Percentiles rank a stretch among this genome's conserved stretches.
Conservation (phyloP, 2,329 filamentous ascomycete genomes). For the Colletotrichum musicola region DNA sequence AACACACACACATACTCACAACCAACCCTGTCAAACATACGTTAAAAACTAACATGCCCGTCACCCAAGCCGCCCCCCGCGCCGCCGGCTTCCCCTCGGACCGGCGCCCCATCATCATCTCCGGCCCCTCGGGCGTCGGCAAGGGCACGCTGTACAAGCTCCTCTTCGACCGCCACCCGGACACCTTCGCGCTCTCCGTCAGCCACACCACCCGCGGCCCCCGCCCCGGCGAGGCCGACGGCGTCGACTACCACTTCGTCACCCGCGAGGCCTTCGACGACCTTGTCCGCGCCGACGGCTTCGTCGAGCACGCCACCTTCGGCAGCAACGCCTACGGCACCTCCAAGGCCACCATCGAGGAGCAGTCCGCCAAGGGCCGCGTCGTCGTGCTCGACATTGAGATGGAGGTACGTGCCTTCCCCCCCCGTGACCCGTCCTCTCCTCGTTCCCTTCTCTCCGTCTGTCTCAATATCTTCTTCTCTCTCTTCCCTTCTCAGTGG, state of each 20-base stretch:
- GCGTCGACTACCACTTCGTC: conserved; percentile 85
- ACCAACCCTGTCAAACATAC: background rate
- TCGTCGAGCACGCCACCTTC: conserved; percentile 89
- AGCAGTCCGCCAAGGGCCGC: conserved; percentile 76
- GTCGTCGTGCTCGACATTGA: conserved; percentile 94
- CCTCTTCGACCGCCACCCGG: conserved; percentile 70
- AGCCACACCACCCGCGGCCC: conserved; percentile 86
- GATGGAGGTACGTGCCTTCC: conserved; percentile 77
- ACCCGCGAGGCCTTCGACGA: conserved; percentile 74
- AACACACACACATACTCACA: too few relatives aligned
- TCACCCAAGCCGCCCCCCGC: conserved; percentile 15
- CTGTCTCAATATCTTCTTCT: background rate
- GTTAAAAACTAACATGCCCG: conserved; percentile 1
- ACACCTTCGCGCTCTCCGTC: conserved; percentile 67
- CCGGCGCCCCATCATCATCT: conserved; percentile 79
- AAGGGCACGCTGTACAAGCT: conserved; percentile 84
- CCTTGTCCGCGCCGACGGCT: conserved; percentile 76
- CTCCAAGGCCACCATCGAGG: conserved; percentile 81
- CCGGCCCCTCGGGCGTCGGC: conserved; percentile 82
- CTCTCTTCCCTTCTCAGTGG: background rate
- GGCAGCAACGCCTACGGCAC: conserved; percentile 91
- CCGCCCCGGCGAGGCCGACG: conserved; percentile 79
- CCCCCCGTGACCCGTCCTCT: too few relatives aligned
- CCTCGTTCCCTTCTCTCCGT: background rate
- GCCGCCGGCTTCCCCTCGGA: conserved; percentile 54